Evolutionary conservation across 2,329 filamentous ascomycete genomes (phyloP).

Genomic region (Ophiocordyceps robertsii): DNA sequence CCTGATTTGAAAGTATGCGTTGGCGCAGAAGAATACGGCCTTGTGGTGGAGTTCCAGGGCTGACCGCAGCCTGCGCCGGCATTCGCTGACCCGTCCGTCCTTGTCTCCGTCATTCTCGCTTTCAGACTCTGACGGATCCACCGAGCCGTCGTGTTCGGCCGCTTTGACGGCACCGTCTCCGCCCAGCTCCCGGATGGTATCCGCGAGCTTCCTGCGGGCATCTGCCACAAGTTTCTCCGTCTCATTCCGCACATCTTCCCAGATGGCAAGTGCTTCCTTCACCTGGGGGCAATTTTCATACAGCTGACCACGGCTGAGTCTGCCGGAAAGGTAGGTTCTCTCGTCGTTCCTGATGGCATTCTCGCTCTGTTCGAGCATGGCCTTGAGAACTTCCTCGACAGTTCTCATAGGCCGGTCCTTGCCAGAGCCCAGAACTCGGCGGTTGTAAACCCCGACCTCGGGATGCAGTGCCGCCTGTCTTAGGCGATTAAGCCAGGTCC

Average conservation of each 20-base stretch:
- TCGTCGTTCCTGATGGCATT: constrained; percentile 52
- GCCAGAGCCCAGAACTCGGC: constrained; percentile 47
- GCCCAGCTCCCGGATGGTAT: constrained; percentile 26
- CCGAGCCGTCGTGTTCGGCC: constrained; percentile 1
- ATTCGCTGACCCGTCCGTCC: constrained; percentile 36
- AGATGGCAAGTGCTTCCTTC: constrained; percentile 55
- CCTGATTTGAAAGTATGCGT: constrained; percentile 74
- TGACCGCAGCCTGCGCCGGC: constrained; percentile 51
- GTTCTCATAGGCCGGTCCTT: constrained; percentile 60
- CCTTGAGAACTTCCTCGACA: constrained; percentile 72
- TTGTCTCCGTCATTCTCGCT: constrained; percentile 18
- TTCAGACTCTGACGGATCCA: constrained; percentile 17
- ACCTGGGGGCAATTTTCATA: constrained; percentile 61
- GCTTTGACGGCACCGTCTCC: constrained; percentile 1
- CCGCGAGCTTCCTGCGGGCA: constrained; percentile 46
- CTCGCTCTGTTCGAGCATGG: constrained; percentile 84
- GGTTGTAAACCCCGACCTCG: constrained; percentile 57
- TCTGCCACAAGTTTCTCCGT: constrained; percentile 42
- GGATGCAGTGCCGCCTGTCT: constrained; percentile 79
- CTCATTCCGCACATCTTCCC: constrained; percentile 43
- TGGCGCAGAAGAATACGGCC: constrained; percentile 74
- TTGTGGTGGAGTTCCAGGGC: constrained; percentile 72
- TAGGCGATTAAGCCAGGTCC: constrained; percentile 61
- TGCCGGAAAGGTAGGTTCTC: constrained; percentile 47
- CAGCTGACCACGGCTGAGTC: constrained; percentile 61